Conservation (phyloP, 257 asterid species). For the Fraxinus pennsylvanica region DNA sequence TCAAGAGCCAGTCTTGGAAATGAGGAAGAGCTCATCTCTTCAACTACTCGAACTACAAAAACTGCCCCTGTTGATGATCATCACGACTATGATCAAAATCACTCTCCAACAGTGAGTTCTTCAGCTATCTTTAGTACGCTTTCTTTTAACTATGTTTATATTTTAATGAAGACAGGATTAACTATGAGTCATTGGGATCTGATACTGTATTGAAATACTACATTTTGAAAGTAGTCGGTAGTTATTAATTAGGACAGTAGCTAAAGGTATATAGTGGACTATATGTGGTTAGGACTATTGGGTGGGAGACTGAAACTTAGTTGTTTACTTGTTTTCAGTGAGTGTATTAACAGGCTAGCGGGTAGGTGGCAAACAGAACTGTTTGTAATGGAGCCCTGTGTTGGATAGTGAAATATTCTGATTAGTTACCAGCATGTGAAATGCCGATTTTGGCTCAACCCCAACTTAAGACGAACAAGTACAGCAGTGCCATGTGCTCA, state of each 20-base stretch:
- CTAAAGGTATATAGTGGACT: slow-evolving; percentile 12
- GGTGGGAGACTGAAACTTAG: slow-evolving; percentile 13
- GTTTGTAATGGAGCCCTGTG: neutral
- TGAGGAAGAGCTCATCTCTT: slow-evolving; percentile 51
- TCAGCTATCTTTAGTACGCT: neutral
- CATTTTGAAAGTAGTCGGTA: slow-evolving; percentile 24
- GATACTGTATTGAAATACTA: neutral
- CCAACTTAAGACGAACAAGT: neutral
- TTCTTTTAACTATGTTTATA: neutral
- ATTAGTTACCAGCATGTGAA: neutral
- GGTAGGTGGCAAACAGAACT: neutral
- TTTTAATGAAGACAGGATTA: neutral
- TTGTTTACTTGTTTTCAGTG: slow-evolving; percentile 5
- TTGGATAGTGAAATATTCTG: neutral
- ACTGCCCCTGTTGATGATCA: slow-evolving; percentile 30
- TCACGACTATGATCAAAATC: slow-evolving; percentile 32
- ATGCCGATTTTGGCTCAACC: neutral
- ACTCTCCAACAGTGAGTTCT: slow-evolving; percentile 44
- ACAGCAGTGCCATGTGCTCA: neutral
- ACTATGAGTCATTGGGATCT: neutral
- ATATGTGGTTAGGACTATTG: slow-evolving; percentile 27
- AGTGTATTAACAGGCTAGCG: slow-evolving; percentile 13
- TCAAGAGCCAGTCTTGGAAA: slow-evolving; percentile 60
- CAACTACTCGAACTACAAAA: slow-evolving; percentile 31
- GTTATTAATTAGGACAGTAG: slow-evolving; percentile 18